Conservation (phyloP, 768 basidiomycete species). For the Tremella mesenterica region DNA sequence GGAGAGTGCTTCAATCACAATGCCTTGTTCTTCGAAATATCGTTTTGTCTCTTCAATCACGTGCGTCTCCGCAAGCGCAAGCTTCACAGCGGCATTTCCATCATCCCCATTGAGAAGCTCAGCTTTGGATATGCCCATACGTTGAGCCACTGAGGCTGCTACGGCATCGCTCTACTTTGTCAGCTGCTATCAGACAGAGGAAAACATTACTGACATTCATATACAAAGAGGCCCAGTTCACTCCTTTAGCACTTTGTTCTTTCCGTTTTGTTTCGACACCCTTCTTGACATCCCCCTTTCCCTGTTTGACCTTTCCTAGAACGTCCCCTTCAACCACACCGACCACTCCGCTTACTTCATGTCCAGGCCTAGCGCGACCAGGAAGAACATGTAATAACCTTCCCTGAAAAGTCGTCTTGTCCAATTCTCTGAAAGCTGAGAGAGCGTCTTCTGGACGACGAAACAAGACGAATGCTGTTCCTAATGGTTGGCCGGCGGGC, state of each 20-base stretch:
- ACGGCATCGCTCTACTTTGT: constrained; percentile 79
- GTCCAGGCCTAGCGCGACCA: constrained; percentile 38
- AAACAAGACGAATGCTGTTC: constrained; percentile 58
- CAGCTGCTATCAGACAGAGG: neutral
- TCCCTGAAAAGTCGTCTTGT: constrained; percentile 81
- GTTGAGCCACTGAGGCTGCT: constrained; percentile 74
- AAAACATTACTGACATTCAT: constrained; percentile 73
- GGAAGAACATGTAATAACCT: constrained; percentile 82
- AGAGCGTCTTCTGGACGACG: constrained; percentile 51
- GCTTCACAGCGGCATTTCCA: constrained; percentile 66
- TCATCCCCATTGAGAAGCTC: constrained; percentile 74
- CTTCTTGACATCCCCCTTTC: neutral
- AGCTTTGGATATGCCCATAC: constrained; percentile 77
- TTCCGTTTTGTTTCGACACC: neutral
- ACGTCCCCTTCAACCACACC: constrained; percentile 31
- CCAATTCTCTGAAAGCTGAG: constrained; percentile 65
- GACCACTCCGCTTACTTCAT: constrained; percentile 9
- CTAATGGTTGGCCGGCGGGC: constrained; percentile 51
- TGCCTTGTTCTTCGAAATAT: constrained; percentile 58
- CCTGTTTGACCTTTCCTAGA: constrained; percentile 34
- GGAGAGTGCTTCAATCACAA: constrained; percentile 41
- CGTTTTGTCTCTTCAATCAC: constrained; percentile 90
- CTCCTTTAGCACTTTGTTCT: constrained; percentile 21
- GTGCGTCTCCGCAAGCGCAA: constrained; percentile 92
- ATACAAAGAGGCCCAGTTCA: constrained; percentile 62